A percentile compares a stretch with the other conserved stretches of the same genome.
Conservation (phyloP, 352 stramenopile genomes). For the Phytopythium oedochilum region DNA sequence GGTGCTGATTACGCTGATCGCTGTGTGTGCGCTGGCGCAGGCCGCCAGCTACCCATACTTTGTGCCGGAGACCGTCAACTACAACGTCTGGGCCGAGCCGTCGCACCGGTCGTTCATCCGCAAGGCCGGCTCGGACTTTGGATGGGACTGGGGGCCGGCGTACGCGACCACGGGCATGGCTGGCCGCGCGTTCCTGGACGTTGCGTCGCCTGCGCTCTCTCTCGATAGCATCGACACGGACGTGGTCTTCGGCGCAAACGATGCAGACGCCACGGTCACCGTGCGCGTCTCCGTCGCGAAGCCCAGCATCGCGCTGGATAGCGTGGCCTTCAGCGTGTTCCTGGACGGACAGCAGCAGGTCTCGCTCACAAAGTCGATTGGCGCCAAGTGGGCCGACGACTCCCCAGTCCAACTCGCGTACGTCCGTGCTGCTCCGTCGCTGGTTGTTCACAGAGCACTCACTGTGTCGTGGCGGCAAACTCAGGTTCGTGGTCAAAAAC, state of each 20-base stretch:
- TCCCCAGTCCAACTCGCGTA: conserved; percentile 29
- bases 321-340: conserved; percentile 42
- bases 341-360: conserved; percentile 30
- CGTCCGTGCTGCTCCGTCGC: not conserved
- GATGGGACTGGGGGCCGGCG: conserved; percentile 85
- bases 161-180: conserved; percentile 63
- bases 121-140: conserved; percentile 85
- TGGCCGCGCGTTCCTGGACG: conserved; percentile 43
- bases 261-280: conserved; percentile 32
- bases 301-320: conserved; percentile 16
- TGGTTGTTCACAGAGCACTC: not conserved
- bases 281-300: conserved; percentile 33
- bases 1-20: not conserved
- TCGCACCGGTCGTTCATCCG: conserved; percentile 75
- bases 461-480: conserved; percentile 5
- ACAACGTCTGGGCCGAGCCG: conserved; percentile 76
- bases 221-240: conserved; percentile 37
- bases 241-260: conserved; percentile 26
- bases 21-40: conserved; percentile 15
- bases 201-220: conserved; percentile 9
- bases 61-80: conserved; percentile 68
- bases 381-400: conserved; percentile 10
- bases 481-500: conserved; percentile 33
- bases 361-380: conserved; percentile 12
- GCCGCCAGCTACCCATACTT: conserved; percentile 67